phyloP scores from a whole-genome alignment of 1,284 basidiomycete species.

The Neonothopanus nambi region DNA sequence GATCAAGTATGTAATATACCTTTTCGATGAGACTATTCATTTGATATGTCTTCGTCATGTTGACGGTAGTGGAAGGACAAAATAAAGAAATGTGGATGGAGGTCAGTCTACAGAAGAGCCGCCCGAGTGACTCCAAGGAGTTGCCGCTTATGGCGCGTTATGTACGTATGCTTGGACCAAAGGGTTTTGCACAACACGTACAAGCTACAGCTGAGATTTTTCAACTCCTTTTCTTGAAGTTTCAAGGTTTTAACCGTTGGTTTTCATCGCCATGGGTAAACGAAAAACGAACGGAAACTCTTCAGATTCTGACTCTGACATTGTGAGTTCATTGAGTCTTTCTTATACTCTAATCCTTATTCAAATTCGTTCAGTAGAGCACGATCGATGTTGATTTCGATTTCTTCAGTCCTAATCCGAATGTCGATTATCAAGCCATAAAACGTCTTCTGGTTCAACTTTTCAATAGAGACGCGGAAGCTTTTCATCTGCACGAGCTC shows the following conservation, averaged over 20 bases:
- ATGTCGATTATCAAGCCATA: slow-evolving; percentile 83
- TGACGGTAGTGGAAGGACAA: slow-evolving; percentile 4
- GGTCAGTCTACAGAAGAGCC: neutral
- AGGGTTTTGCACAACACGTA: neutral
- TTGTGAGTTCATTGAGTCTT: slow-evolving; percentile 24
- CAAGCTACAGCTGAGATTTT: slow-evolving; percentile 18
- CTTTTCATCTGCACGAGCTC: slow-evolving; percentile 70
- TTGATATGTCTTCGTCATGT: slow-evolving; percentile 78
- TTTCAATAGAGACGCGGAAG: slow-evolving; percentile 78
- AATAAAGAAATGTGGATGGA: neutral
- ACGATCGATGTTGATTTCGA: slow-evolving; percentile 85
- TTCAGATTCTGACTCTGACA: slow-evolving; percentile 28
- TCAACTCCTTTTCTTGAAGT: slow-evolving; percentile 14
- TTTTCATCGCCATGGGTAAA: slow-evolving; percentile 30
- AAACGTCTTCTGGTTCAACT: slow-evolving; percentile 82
- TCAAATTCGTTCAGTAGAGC: slow-evolving; percentile 30
- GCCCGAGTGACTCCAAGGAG: neutral
- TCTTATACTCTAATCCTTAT: neutral
- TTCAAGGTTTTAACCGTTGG: slow-evolving; percentile 10
- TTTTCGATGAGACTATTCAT: slow-evolving; percentile 83
- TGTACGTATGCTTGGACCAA: neutral
- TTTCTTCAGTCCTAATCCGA: slow-evolving; percentile 84
- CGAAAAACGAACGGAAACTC: slow-evolving; percentile 30
- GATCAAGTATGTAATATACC: slow-evolving; percentile 35
- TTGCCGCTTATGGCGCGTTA: neutral